Evolutionary conservation across 1,139 yeast genomes (phyloP), one percentile per base, ranked within the genome.

Genomic region (Magnusiomyces sp.): DNA sequence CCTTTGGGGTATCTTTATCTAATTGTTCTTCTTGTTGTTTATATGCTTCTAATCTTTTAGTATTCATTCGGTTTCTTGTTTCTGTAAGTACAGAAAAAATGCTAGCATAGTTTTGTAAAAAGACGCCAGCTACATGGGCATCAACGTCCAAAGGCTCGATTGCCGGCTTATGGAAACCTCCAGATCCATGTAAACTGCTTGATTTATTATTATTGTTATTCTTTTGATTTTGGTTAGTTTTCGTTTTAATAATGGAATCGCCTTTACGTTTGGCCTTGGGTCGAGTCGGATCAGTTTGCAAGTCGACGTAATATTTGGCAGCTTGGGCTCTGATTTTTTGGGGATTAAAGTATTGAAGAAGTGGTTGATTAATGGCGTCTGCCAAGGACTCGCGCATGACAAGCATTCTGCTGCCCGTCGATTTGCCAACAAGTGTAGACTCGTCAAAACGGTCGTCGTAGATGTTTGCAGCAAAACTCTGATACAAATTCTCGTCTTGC

Each of bases 71-170:
- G 47, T 76, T 75, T 56, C 77, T 73, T 39, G 89, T 68, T 59
- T 92, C 97, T 33, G 67, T 63, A 44, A 92, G 67, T 0, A 83
- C 88, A 56, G 83, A 87, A 53, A 73, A 73, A 2, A 80, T 68
- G 37, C 89, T 78, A 1, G 90, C 85, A 62, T 87, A 92, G 62
- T 88, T 86, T 59, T 87, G 96, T 10, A 87, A 70, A 60, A 92
- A 88, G n/a, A 85, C 72, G 0, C 92, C 83, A 0, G 88, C 92
- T 39, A 92, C 79, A 56, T 84, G 86, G 1, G 94, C 80, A 64
- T 90, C 95, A 2, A 85, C 84, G 50, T 86, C 95, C 48, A 80
- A 66, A 1, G 73, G 65, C 5, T 78, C 75, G 5, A 53, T 52
- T 0, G 70, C 58, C 1, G 68, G 66, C 16, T 54, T 50, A 47